Percentiles rank a stretch among this genome's conserved stretches.
phyloP scores from a whole-genome alignment of 345 rosid genomes.

The Zanthoxylum bungeanum region DNA sequence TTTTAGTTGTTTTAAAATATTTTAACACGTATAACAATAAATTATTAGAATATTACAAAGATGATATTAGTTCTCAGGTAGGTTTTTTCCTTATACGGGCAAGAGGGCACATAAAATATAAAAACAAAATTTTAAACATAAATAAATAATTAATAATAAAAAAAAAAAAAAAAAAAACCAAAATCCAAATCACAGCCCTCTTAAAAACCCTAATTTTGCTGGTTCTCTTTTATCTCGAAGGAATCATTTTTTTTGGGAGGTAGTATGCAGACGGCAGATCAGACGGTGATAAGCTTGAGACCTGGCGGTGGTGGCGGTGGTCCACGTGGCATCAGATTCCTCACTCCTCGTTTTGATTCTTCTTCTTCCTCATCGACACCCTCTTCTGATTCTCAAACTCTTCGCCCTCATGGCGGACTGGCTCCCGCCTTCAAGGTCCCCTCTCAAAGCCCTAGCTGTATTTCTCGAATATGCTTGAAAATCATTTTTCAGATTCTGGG shows the following conservation, averaged over 20 bases:
- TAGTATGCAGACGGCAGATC: slow-evolving; percentile 27
- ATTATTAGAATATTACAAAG: no score
- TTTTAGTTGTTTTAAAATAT: no score
- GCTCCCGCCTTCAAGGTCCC: slow-evolving; percentile 11
- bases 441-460: neutral
- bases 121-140: no score
- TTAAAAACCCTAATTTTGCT: neutral
- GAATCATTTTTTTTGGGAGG: slow-evolving; percentile 4
- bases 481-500: neutral
- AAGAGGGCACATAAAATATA: no score
- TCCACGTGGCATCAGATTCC: slow-evolving; percentile 20
- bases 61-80: no score
- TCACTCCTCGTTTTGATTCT: slow-evolving; percentile 21
- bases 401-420: slow-evolving; percentile 6
- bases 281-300: slow-evolving; percentile 34
- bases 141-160: no score
- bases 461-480: neutral
- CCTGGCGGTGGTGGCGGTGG: slow-evolving; percentile 29
- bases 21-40: no score
- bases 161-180: neutral
- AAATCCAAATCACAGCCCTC: neutral
- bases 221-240: no score
- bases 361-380: slow-evolving; percentile 9
- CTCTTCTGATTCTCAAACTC: slow-evolving; percentile 6
- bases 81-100: no score